A percentile compares a stretch with the other conserved stretches of the same genome.
phyloP scores from a whole-genome alignment of 2,329 filamentous ascomycete species.

The Thyridium curvatum region DNA sequence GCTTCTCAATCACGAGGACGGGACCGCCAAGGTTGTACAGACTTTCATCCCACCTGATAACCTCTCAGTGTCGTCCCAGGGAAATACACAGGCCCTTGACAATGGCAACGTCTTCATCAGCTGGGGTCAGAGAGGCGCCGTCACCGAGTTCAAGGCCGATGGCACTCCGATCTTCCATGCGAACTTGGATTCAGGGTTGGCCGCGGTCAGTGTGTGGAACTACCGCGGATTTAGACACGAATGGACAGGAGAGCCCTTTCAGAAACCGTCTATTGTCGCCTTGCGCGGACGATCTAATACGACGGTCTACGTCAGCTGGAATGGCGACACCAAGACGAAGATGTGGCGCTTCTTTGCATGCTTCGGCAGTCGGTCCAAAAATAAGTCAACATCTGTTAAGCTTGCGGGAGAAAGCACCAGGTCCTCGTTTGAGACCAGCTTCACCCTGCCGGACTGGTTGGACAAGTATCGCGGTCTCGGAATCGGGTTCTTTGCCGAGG shows the following conservation, averaged over 20 bases:
- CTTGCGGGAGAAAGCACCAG: no score
- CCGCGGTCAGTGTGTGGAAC: constrained; percentile 35
- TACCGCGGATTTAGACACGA: constrained; percentile 49
- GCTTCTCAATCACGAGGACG: constrained; percentile 31
- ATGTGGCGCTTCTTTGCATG: constrained; percentile 17
- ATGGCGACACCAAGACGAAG: constrained; percentile 32
- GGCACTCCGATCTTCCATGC: constrained; percentile 46
- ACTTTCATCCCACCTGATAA: constrained; percentile 35
- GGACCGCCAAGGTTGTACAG: constrained; percentile 36
- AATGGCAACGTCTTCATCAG: constrained; percentile 48
- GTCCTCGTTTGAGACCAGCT: no score
- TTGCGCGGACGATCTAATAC: constrained; percentile 12
- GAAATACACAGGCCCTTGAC: constrained; percentile 45
- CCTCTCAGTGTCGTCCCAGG: constrained; percentile 19
- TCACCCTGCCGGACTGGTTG: no score
- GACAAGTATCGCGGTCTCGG: no score
- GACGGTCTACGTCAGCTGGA: constrained; percentile 34
- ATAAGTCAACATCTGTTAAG: no score
- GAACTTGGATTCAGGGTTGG: constrained; percentile 32
- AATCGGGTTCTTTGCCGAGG: no score
- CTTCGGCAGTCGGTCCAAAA: no score
- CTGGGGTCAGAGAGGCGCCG: constrained; percentile 45
- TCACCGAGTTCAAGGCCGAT: constrained; percentile 39
- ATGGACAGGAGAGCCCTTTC: constrained; percentile 42
- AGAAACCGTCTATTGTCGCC: constrained; percentile 22